These are phyloP conservation scores for Phytophthora constricta DNA, from an alignment of 352 stramenopile genomes.

Conservation along the genomic window DNA sequence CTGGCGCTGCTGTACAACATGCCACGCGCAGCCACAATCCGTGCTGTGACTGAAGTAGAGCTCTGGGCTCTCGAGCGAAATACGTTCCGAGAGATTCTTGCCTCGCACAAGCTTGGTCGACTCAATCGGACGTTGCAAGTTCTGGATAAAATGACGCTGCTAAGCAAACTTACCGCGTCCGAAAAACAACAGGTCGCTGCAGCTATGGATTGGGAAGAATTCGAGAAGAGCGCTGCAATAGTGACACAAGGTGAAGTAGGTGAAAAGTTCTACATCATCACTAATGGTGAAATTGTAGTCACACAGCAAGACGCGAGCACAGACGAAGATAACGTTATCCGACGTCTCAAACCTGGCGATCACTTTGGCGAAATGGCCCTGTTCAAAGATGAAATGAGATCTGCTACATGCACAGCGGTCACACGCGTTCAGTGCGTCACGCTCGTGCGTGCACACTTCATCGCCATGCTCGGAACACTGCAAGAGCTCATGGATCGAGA, in stretches of 20 bases:
- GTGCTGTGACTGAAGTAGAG: slow-evolving; percentile 59
- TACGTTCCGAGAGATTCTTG: slow-evolving; percentile 76
- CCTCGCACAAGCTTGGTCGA: slow-evolving; percentile 73
- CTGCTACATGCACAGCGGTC: slow-evolving; percentile 90
- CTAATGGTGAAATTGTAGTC: slow-evolving; percentile 73
- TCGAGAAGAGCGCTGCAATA: slow-evolving; percentile 56
- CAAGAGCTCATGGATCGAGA: slow-evolving; percentile 83
- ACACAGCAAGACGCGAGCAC: slow-evolving; percentile 58
- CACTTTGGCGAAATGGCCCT: slow-evolving; percentile 96
- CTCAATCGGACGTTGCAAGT: slow-evolving; percentile 67
- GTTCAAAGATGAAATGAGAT: slow-evolving; percentile 91
- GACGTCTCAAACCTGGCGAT: slow-evolving; percentile 72
- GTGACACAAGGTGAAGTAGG: slow-evolving; percentile 79
- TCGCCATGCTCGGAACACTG: slow-evolving; percentile 78
- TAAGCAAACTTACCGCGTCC: slow-evolving; percentile 69
- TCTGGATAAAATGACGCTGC: slow-evolving; percentile 60
- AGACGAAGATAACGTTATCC: slow-evolving; percentile 56
- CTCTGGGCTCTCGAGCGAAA: slow-evolving; percentile 80
- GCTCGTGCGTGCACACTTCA: slow-evolving; percentile 75
- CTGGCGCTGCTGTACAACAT: slow-evolving; percentile 97
- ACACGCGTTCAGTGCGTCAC: slow-evolving; percentile 69
- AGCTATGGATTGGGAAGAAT: slow-evolving; percentile 87
- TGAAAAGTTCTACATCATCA: slow-evolving; percentile 85
- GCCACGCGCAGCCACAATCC: slow-evolving; percentile 94
- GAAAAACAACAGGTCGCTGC: slow-evolving; percentile 76